Evolutionary conservation across 768 basidiomycete species (phyloP), one percentile per base, ranked within the genome.

Genomic region (Lactarius psammicola): DNA sequence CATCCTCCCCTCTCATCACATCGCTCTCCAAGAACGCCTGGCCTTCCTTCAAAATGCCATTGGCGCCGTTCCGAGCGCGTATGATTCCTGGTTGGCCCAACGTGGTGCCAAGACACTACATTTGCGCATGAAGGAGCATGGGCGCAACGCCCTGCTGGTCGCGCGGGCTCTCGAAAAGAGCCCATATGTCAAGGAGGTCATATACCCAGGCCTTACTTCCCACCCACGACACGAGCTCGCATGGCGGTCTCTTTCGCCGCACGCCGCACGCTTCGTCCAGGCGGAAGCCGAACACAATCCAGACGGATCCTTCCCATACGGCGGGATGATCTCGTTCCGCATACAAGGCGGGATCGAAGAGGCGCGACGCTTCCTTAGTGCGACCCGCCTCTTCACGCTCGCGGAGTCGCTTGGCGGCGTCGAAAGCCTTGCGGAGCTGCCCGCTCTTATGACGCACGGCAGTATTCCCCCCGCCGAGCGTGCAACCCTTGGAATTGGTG

Each of bases 351-450:
- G 85, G 1, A 74, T 77, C 33, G 72, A 66, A 55, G 81, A 83
- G 68, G 88, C 91, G 2, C 82, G 88, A 59, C 78, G 71, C 65
- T 95, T 97, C 78, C 74, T 95, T 63, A 84, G 83, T 0, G 75
- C 83, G 0, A 81, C 86, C 4, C 75, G 84, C 31, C 73, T 95
- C 38, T 94, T 95, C 72, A 82, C 87, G 30, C 80, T 98, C 15
- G 95, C 95, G 0, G 95, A 95, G 82, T 87, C 85, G 30, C 77
- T 98, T 5, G 96, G 96, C 1, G 96, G 95, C 0, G 92, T 97
- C 6, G 96, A 98, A 82, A 89, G 87, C 74, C 77, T 98, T 38
- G 90, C 91, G 0, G 95, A 98, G 75, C 81, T 90, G 54, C 95
- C 95, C 0, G 86, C 87, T 53, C 79, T 80, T 76, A 97, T 97